Conservation (phyloP, 495 filamentous ascomycete genomes). For the Lasiosphaeria hispida region DNA sequence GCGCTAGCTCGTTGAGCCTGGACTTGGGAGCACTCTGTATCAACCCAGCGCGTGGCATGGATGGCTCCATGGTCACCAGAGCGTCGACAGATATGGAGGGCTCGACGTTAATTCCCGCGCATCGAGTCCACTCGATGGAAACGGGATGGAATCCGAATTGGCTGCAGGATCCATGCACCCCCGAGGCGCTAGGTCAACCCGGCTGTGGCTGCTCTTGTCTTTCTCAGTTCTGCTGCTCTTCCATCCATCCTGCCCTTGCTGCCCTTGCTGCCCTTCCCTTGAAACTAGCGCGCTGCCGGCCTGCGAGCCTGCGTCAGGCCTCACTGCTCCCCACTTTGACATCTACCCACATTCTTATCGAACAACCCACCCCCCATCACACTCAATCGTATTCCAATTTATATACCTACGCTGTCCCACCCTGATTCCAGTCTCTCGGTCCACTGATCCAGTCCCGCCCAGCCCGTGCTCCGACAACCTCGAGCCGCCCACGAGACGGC, state of each 20-base stretch:
- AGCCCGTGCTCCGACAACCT: constrained; percentile 2
- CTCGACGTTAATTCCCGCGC: constrained; percentile 5
- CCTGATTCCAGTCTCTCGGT: constrained; percentile 2
- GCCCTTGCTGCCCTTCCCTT: no score
- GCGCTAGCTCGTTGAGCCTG: no score
- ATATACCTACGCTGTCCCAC: constrained; percentile 19
- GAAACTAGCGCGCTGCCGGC: neutral
- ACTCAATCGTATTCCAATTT: neutral
- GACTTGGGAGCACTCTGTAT: no score
- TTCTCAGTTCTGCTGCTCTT: no score
- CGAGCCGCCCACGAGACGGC: neutral
- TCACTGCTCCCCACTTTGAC: constrained; percentile 22
- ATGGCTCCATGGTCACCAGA: neutral
- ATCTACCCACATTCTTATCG: neutral
- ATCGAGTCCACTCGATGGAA: constrained; percentile 4
- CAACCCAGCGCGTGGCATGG: no score
- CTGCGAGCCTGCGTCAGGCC: constrained; percentile 11
- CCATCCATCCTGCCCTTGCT: no score
- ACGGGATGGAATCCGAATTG: neutral
- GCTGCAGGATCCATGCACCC: neutral
- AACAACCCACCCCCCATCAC: neutral
- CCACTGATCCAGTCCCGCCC: constrained; percentile 1
- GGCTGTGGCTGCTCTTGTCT: neutral
- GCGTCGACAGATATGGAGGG: neutral
- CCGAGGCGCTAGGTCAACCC: constrained; percentile 1